A percentile compares a stretch with the other conserved stretches of the same genome.
These are phyloP conservation scores for Esteya vermicola DNA, from an alignment of 2,329 filamentous ascomycete genomes.

Conservation along the genomic window DNA sequence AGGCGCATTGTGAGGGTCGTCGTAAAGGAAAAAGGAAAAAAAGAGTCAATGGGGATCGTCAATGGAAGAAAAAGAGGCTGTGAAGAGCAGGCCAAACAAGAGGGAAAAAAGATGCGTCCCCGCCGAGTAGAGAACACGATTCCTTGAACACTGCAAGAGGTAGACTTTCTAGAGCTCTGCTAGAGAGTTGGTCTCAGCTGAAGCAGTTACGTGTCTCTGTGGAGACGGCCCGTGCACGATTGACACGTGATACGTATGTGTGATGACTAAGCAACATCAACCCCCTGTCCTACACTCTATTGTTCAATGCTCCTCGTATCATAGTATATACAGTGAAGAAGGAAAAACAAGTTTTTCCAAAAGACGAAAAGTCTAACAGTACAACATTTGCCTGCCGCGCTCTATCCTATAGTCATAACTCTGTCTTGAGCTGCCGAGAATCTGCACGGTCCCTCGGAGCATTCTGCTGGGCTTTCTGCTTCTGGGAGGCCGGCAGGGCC, in stretches of 20 bases:
- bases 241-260: constrained; percentile 1
- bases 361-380: no score
- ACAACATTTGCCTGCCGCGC: no score
- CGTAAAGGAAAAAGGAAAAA: not conserved
- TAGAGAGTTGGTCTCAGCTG: constrained; percentile 4
- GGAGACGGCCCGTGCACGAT: constrained; percentile 4
- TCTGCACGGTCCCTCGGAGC: not conserved
- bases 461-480: no score
- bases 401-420: no score
- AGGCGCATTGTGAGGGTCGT: constrained; percentile 31
- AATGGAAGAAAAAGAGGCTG: not conserved
- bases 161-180: not conserved
- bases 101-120: no score
- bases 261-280: no score
- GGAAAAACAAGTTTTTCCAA: no score
- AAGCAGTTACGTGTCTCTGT: constrained; percentile 10
- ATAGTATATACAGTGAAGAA: no score
- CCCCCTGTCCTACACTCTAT: no score
- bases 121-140: constrained; percentile 8
- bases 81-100: no score
- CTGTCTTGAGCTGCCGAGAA: constrained; percentile 6
- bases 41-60: not conserved
- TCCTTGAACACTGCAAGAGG: not conserved
- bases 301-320: no score
- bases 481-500: not conserved